Evolutionary conservation across 2,329 filamentous ascomycete species (phyloP), one percentile per base, ranked within the genome.

Genomic region (Stagonosporopsis vannaccii): DNA sequence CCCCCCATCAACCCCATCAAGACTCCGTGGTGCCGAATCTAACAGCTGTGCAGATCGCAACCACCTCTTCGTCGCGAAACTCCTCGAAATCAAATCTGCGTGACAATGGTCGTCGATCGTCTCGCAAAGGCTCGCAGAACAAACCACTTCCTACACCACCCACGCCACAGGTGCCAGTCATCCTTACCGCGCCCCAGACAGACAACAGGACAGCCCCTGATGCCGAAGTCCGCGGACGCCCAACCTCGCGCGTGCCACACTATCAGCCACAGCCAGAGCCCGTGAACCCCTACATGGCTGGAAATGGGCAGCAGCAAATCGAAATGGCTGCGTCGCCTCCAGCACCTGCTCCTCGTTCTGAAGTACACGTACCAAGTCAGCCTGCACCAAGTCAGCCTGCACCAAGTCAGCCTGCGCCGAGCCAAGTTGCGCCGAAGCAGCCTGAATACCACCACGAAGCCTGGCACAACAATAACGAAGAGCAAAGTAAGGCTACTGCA

Each of bases 31-130:
- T 20, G 12, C 23, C 15, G 17, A 37, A 28, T 52, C 59, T 70
- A 58, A 67, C 59, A 41, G 22, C 42, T 17, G 25, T 11, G 19
- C 49, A 76, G 73, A 71, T 76, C 56, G 72, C 72, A 23, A 76
- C 72, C 23, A 70, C 72, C 40, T 72, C 73, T n/a, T 75, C 72
- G 7, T 76, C 73, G 11, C 67, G 73, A 20, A 75, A 72, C 40
- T 75, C 71, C 5, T 72, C 69, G 28, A 74, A 70, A 22, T 72
- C 69, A 17, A 74, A 71, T 44, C 68, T 72, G 22, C 67, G 71
- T 44, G 72, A 76, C 44, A 64, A 65, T 9, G 62, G 61, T 12
- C 72, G 73, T 20, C 71, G 73, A 20, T 57, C 62, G 5, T 74
- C 73, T 25, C 59, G 72, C n/a, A 72, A 71, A 55, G 64, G 71